Evolutionary conservation across 2,329 filamentous ascomycete species (phyloP), one percentile per base, ranked within the genome.

Genomic region (Mycogone perniciosa): DNA sequence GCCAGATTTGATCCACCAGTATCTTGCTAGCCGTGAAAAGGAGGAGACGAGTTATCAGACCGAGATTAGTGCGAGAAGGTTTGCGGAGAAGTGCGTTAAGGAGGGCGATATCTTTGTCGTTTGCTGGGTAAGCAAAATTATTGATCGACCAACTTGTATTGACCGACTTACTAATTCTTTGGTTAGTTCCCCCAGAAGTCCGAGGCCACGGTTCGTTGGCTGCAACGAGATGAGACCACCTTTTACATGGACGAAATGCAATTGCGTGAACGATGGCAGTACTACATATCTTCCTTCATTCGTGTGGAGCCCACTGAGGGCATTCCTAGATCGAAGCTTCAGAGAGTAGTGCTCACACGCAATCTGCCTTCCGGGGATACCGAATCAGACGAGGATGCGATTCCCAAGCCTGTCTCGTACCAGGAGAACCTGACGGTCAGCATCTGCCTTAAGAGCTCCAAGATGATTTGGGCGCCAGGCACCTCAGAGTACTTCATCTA

Each of bases 281-380:
- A 95, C 71, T 99, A 99, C 66, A 89, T 96, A 51, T 91, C 92
- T 13, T 90, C 91, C 0, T 97, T 88, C 68, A 88, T 89, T 58
- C 88, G 89, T 56, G 80, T 91, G 27, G 89, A 96, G 62, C 88
- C 89, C 2, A 99, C 93, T 0, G 88, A 93, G 68, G 88, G 88
- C 10, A 78, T 93, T 3, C 73, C 78, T 6, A 76, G 84, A 45
- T 76, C 77, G 5, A 80, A 79, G 44, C 76, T 89, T 61, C 81
- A 79, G 55, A 86, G 83, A 69, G 78, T 82, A 4, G 81, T 90
- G 52, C 75, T 92, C 11, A 79, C 81, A 46, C 84, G 87, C 52
- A 91, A 88, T 65, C 72, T 89, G 35, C 84, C 85, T 0, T 72
- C 74, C 56, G 64, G 77, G 52, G 80, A 87, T 52, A 75, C 77